phyloP scores from a whole-genome alignment of 2,329 filamentous ascomycete species.

The Trichoderma sp. region DNA sequence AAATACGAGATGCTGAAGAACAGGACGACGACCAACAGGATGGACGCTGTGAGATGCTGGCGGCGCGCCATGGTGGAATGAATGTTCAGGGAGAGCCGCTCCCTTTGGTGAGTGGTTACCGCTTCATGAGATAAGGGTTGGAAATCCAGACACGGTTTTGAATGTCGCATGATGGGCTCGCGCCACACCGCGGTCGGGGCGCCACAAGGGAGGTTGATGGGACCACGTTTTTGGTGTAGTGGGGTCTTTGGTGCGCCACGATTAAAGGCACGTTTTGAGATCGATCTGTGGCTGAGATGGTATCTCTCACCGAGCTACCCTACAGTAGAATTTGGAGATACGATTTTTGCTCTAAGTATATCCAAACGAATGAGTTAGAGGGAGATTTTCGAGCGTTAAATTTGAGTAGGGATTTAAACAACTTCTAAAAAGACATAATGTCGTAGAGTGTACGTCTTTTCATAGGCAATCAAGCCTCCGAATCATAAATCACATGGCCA shows the following conservation, averaged over 20 bases:
- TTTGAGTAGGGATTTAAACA: background rate
- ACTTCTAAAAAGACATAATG: accelerated
- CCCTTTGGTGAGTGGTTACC: background rate
- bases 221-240: background rate
- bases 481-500: background rate
- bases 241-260: background rate
- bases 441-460: background rate
- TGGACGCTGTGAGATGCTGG: slow-evolving; percentile 53
- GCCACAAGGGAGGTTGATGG: slow-evolving; percentile 12
- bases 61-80: slow-evolving; percentile 51
- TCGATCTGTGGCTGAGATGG: background rate
- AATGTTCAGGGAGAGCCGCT: slow-evolving; percentile 26
- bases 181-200: slow-evolving; percentile 4
- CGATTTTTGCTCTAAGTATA: background rate
- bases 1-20: slow-evolving; percentile 61
- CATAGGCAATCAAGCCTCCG: accelerated
- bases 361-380: background rate
- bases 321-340: background rate
- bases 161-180: slow-evolving; percentile 15
- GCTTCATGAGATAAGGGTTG: background rate
- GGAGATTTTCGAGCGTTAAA: background rate
- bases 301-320: background rate
- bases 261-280: background rate
- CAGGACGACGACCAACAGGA: slow-evolving; percentile 56
- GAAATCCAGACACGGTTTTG: background rate